Conservation (phyloP, 768 basidiomycete genomes). For the Termitomyces sp. region DNA sequence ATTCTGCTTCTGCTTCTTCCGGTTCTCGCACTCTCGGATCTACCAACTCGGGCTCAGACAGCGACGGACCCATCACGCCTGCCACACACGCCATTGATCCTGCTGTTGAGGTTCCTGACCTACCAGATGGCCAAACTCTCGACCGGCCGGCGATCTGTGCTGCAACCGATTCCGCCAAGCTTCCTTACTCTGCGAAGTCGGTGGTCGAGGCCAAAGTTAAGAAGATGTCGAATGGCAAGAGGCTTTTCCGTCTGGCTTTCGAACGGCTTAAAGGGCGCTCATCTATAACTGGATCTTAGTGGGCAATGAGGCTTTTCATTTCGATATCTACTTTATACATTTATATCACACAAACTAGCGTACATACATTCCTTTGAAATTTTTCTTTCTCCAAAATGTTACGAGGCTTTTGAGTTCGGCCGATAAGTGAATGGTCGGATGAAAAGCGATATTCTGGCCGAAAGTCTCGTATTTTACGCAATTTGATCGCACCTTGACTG, state of each 20-base stretch:
- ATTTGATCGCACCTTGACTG: background rate
- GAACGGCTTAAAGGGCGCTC: slow-evolving; percentile 9
- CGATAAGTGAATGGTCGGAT: background rate
- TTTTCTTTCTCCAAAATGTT: background rate
- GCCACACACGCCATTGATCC: slow-evolving; percentile 35
- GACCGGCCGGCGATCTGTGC: slow-evolving; percentile 17
- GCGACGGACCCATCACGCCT: slow-evolving; percentile 45
- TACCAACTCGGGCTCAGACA: slow-evolving; percentile 28
- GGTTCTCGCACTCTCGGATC: slow-evolving; percentile 16
- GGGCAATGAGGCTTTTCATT: background rate
- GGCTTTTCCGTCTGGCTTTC: slow-evolving; percentile 33
- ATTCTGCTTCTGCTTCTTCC: slow-evolving; percentile 9
- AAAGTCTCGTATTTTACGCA: background rate
- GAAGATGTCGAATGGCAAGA: slow-evolving; percentile 22
- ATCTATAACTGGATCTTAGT: slow-evolving; percentile 9
- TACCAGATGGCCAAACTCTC: slow-evolving; percentile 32
- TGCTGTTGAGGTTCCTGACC: slow-evolving; percentile 36
- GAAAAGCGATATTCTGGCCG: background rate
- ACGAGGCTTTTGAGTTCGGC: background rate
- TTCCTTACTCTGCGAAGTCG: background rate
- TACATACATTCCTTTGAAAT: slow-evolving; percentile 5
- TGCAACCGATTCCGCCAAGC: background rate
- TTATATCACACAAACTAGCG: slow-evolving; percentile 1
- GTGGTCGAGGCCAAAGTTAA: slow-evolving; percentile 10
- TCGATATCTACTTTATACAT: background rate